phyloP scores from a whole-genome alignment of 768 basidiomycete species.

The Leccinum arenicola region DNA sequence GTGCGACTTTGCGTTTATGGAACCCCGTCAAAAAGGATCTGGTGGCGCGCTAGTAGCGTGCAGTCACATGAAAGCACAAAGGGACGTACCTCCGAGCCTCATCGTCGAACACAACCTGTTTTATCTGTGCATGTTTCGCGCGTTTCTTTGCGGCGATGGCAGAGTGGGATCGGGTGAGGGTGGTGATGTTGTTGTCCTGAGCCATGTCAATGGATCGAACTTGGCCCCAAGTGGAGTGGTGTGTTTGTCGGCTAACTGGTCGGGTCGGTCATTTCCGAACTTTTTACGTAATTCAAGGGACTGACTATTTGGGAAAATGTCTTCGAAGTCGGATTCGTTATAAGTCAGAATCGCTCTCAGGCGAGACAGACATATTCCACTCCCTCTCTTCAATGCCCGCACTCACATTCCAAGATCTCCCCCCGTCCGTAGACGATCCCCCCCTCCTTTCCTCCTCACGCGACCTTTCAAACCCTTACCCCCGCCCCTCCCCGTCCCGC shows the following conservation, averaged over 20 bases:
- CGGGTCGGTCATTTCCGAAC: slow-evolving; percentile 19
- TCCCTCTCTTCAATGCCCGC: slow-evolving; percentile 32
- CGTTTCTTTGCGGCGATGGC: slow-evolving; percentile 67
- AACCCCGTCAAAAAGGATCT: slow-evolving; percentile 94
- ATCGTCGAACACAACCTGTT: slow-evolving; percentile 85
- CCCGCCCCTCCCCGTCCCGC: slow-evolving; percentile 19
- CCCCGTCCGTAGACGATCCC: slow-evolving; percentile 5
- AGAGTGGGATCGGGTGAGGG: slow-evolving; percentile 62
- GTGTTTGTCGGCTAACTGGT: not conserved
- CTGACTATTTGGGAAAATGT: slow-evolving; percentile 26
- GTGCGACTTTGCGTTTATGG: slow-evolving; percentile 86
- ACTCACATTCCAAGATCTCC: slow-evolving; percentile 18
- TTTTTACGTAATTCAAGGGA: slow-evolving; percentile 24
- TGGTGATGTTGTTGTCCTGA: slow-evolving; percentile 50
- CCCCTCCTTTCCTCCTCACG: not conserved
- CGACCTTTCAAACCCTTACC: slow-evolving; percentile 20
- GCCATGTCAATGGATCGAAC: slow-evolving; percentile 25
- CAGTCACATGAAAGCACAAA: slow-evolving; percentile 7
- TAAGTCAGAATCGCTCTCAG: slow-evolving; percentile 33
- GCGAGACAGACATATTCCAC: slow-evolving; percentile 29
- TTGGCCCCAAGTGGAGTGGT: not conserved
- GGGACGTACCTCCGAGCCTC: slow-evolving; percentile 64
- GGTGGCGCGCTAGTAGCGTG: slow-evolving; percentile 14
- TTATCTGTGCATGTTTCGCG: slow-evolving; percentile 63
- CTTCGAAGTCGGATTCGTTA: slow-evolving; percentile 28